Evolutionary conservation across 192 early-diverging fungal species (phyloP).

Genomic region (Pilaira anomala): DNA sequence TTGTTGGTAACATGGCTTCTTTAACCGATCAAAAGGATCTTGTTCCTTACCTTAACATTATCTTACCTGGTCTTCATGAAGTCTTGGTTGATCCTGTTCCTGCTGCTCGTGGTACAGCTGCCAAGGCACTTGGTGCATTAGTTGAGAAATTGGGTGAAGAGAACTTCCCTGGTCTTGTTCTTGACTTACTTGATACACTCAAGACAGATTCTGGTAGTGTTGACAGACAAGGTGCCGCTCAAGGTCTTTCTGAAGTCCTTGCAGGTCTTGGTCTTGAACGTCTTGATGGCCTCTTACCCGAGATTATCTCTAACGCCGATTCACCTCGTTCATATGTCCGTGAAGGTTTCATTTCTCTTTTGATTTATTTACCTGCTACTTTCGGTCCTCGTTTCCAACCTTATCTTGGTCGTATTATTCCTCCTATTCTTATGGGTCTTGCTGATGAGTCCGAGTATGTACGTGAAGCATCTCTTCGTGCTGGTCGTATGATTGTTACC

Average conservation of each 20-base stretch:
- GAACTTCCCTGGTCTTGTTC: constrained; percentile 89
- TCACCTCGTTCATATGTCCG: constrained; percentile 77
- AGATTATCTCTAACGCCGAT: constrained; percentile 76
- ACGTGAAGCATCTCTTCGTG: constrained; percentile 86
- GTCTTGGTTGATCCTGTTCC: constrained; percentile 96
- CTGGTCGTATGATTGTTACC: constrained; percentile 89
- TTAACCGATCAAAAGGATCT: constrained; percentile 91
- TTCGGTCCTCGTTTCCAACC: constrained; percentile 90
- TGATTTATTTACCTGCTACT: constrained; percentile 94
- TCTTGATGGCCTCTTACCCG: constrained; percentile 85
- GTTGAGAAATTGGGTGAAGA: constrained; percentile 90
- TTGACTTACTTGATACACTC: constrained; percentile 81
- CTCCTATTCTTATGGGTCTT: constrained; percentile 84
- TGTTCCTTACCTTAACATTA: constrained; percentile 77
- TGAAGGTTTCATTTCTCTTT: constrained; percentile 94
- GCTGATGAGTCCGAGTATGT: constrained; percentile 96
- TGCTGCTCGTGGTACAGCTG: constrained; percentile 88
- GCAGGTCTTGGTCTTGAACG: constrained; percentile 83
- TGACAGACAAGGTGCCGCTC: constrained; percentile 94
- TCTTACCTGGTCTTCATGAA: constrained; percentile 86
- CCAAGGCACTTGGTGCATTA: constrained; percentile 89
- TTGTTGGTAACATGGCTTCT: constrained; percentile 97
- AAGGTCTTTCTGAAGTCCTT: constrained; percentile 93
- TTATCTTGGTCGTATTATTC: constrained; percentile 84
- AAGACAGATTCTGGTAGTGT: constrained; percentile 89